Evolutionary conservation across 176 grass and related monocot genomes (phyloP), one percentile per base, ranked within the genome.

Genomic region (Lolium perenne): DNA sequence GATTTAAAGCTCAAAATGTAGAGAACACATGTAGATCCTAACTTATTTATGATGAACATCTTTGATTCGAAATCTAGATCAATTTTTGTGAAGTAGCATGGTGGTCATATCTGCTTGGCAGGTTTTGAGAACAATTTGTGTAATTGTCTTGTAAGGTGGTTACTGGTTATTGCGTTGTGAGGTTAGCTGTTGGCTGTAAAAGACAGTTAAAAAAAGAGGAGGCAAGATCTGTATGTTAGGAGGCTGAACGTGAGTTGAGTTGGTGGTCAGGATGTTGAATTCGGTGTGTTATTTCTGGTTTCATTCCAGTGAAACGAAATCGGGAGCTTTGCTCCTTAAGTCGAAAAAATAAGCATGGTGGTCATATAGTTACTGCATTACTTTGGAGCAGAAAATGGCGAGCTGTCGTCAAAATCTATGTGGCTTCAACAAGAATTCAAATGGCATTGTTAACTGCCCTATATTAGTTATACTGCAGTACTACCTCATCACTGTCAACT

Each of bases 401-500:
- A 80, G 6, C 9, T 48, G 18, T 21, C 66, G 7, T 23, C 18
- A 49, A 67, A 14, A 50, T 81, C 26, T 7, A 48, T 50, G 16
- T 86, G 35, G 15, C 26, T 76, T 85, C 55, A 62, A 67, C 4
- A 49, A 59, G 4, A 75, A 76, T 40, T 70, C 41, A 9, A 21
- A 45, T 88, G 41, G 6, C 57, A 65, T 7, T 65, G 32, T 55
- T 60, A 48, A 72, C 3, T 70, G n/a, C 20, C 3, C 51, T 63
- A n/a, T 50, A 74, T 7, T 82, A 54, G 20, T 12, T 68, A 16
- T 7, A 71, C 7, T 41, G 41, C 23, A 41, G 48, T 20, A 60
- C 29, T 78, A 57, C n/a, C 47, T 78, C 3, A 86, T 74, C 75
- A 47, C 6, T 81, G 11, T 4, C 21, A 73, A 48, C 29, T 82